Base-by-base conservation (phyloP, 164 flowering plant genomes). In the Cinnamomum chago region DNA sequence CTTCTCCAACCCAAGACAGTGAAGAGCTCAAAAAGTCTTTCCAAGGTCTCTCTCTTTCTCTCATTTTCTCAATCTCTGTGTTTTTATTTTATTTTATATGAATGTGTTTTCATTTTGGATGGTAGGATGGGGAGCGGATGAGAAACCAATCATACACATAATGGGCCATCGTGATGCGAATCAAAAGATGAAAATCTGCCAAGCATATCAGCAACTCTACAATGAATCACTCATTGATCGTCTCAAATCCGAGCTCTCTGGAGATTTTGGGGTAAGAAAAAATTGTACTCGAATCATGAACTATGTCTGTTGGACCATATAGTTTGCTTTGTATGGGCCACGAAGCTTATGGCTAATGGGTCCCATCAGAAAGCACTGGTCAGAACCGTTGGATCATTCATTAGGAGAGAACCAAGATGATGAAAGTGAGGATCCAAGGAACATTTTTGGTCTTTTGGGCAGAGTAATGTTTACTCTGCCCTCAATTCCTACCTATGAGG, bases 41-140 rank as follows among this genome's bases (percentile, higher is more conserved):
- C 62, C 25, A 88, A 78, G 94, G 97, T 92, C 69, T 64, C 67
- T 64, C 69, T 30, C 1, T 30, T 2, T 15, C 35, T 67, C 11
- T 67, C 18, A 1, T 17, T 25, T 4, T 25, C 50, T 64, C 15
- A 2, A 1, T 68, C 40, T 18, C 22, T 22, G 14, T 28, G 3
- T 17, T 15, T 55, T n/a, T n/a, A n/a, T n/a, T 17, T 55, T 13
- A 0, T 55, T 20, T 15, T 55, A 14, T 13, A 55, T 55, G 3
- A 3, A 55, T 55, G 5, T 2, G 7, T 14, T 55, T 17, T 55
- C 20, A 55, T 55, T 0, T 17, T 55, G 24, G 20, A 3, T 64
- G 52, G 20, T 30, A 91, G 95, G 97, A 60, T 79, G 77, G 82
- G 98, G 98, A 74, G 89, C 97, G 24, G 97, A 93, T 62, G 95